Evolutionary conservation across 305 asterid genomes (phyloP), one percentile per base, ranked within the genome.

Genomic region (Lippia alba): DNA sequence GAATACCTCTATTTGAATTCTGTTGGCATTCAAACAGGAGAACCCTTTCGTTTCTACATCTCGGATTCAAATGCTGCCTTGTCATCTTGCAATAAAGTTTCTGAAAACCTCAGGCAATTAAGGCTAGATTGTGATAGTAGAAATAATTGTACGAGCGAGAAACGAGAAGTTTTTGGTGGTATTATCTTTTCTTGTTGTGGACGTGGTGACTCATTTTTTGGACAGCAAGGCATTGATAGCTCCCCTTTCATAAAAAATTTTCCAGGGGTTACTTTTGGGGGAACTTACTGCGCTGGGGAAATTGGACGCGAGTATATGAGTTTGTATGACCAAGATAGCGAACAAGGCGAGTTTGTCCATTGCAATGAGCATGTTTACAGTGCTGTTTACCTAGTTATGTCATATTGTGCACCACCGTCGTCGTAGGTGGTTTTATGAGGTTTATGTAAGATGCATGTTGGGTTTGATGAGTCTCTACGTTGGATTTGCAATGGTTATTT

Each of bases 271-370:
- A 30, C 89, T 3, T 71, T 91, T 64, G 86, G 87, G 12, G 96
- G 99, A 61, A 88, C 88, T 45, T 91, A 85, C 55, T 91, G 94
- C 41, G 75, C 79, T 40, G 94, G 96, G 66, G 97, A 91, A 83
- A 86, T 94, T 56, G 84, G 77, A 12, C 88, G 91, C 15, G 84
- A 76, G 51, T 58, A 76, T 55, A 70, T 68, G 77, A 69, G 78
- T 67, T 55, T 70, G 69, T 83, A 89, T 16, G 76, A 73, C n/a
- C 66, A 74, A 72, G 91, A 78, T 30, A 59, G 72, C n/a, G 75
- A 74, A 74, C 89, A 71, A 51, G 82, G 78, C 8, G 74, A 44
- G 11, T 63, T 75, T 8, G 73, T 64, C 15, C 71, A 56, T 60
- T 87, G 94, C 80, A 59, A 32, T 65, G 77, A 80, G 74, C 98